These are phyloP conservation scores for Lumnitzera racemosa DNA, from an alignment of 345 rosid species.

Conservation along the genomic window DNA sequence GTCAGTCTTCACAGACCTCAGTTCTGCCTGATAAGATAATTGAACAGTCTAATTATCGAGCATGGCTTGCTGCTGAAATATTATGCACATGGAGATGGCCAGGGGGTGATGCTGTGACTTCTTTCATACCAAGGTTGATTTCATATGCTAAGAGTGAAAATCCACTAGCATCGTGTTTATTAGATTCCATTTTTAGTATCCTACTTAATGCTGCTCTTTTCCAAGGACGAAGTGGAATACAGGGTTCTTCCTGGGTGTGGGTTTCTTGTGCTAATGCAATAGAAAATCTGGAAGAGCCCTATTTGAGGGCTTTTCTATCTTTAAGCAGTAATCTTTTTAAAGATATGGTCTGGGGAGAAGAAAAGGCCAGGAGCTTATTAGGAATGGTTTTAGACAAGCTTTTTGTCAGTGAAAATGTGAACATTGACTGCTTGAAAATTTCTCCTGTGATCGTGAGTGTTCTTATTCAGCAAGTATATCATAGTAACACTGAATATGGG, in stretches of 20 bases:
- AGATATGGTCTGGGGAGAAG: slow-evolving; percentile 54
- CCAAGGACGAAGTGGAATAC: slow-evolving; percentile 36
- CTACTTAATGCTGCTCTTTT: slow-evolving; percentile 79
- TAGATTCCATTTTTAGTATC: slow-evolving; percentile 62
- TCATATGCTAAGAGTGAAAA: slow-evolving; percentile 40
- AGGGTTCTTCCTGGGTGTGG: slow-evolving; percentile 31
- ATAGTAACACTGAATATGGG: slow-evolving; percentile 22
- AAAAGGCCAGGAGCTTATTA: slow-evolving; percentile 57
- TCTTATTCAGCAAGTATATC: slow-evolving; percentile 41
- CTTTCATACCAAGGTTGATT: slow-evolving; percentile 63
- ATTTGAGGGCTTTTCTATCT: slow-evolving; percentile 72
- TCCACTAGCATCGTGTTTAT: slow-evolving; percentile 24
- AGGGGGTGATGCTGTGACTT: slow-evolving; percentile 62
- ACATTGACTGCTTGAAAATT: slow-evolving; percentile 57
- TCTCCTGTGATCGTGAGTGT: slow-evolving; percentile 52
- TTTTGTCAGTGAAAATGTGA: slow-evolving; percentile 61
- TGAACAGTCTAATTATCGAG: slow-evolving; percentile 34
- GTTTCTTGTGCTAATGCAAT: slow-evolving; percentile 33
- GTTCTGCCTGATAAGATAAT: slow-evolving; percentile 16
- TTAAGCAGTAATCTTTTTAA: slow-evolving; percentile 54
- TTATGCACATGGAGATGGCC: slow-evolving; percentile 96
- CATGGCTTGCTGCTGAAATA: slow-evolving; percentile 89
- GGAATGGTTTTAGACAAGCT: slow-evolving; percentile 57
- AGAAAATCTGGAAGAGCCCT: slow-evolving; percentile 58
- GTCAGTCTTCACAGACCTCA: slow-evolving; percentile 14